phyloP scores from a whole-genome alignment of 345 rosid genomes.

The Angophora floribunda region DNA sequence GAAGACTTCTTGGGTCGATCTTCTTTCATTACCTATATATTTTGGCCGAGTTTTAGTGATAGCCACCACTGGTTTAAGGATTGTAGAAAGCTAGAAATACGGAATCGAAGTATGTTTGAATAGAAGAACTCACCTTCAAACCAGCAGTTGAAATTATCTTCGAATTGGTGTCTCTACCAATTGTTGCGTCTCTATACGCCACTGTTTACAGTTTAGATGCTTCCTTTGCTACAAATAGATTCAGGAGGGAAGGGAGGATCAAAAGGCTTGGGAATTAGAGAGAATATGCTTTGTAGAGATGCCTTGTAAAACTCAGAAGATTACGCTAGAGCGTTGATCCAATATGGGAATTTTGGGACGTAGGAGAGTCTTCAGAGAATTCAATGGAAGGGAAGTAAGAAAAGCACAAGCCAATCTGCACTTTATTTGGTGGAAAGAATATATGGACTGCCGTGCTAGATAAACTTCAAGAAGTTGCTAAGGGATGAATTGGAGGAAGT shows the following conservation, averaged over 20 bases:
- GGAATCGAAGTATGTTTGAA: neutral
- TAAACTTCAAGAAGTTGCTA: neutral
- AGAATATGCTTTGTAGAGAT: neutral
- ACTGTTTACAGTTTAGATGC: neutral
- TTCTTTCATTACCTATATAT: conserved; percentile 22
- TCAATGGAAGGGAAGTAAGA: neutral
- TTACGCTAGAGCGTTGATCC: conserved; percentile 6
- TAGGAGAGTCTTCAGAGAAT: neutral
- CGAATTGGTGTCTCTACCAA: conserved; percentile 21
- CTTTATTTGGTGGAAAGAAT: neutral
- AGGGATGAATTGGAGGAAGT: neutral
- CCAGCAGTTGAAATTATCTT: conserved; percentile 12
- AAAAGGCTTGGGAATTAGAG: neutral
- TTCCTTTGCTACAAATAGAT: neutral
- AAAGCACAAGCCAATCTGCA: neutral
- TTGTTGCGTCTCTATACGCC: neutral
- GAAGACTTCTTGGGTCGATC: conserved; percentile 25
- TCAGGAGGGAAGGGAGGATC: neutral
- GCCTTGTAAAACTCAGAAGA: neutral
- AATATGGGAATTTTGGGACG: neutral
- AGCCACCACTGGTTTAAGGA: neutral
- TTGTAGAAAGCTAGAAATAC: neutral
- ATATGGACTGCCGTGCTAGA: neutral
- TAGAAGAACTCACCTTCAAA: conserved; percentile 20
- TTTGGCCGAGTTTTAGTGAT: neutral